Evolutionary conservation across 169 alveolate genomes (phyloP), one percentile per base, ranked within the genome.

Genomic region (Babesia divergens): DNA sequence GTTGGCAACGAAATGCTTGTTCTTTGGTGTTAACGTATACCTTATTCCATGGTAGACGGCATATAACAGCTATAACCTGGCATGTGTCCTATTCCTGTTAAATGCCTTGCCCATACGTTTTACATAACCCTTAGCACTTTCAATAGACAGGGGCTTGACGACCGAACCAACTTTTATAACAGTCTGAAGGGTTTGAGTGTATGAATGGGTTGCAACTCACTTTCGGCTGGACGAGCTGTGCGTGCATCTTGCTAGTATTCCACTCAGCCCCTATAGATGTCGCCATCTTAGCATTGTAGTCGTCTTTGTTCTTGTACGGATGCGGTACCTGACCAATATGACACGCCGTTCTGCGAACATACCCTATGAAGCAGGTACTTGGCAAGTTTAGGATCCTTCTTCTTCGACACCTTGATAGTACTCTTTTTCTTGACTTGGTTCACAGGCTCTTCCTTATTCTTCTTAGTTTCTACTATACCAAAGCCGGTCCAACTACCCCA

Each of bases 221-320:
- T 65, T 92, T 94, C 40, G 96, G 96, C 74, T 92, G 94, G 9
- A 92, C 77, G 24, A 90, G 58, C 46, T 84, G 69, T 34, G 91
- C 81, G 50, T 91, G 94, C 60, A 77, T 76, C 37, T 87, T 77
- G 14, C 84, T 49, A 20, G 96, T 92, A 74, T 92, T 92, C 96
- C 96, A 92, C 51, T 86, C 92, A 0, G 90, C 89, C 0, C 92
- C 92, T 18, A 90, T 40, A 7, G 90, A 80, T 11, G 37, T 70
- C n/a, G 35, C 88, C 88, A 80, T 69, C 44, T 69, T 80, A 34
- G 74, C 42, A 34, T 80, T 80, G 51, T 62, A 80, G n/a, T 68
- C 84, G 31, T 80, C 59, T 13, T 58, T 62, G 46, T 37, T 70
- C 24, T 59, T 60, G 65, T 44, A 51, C 32, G 88, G 88, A 46